These are phyloP conservation scores for Peronospora destructor DNA, from an alignment of 352 stramenopile genomes.

Conservation along the genomic window DNA sequence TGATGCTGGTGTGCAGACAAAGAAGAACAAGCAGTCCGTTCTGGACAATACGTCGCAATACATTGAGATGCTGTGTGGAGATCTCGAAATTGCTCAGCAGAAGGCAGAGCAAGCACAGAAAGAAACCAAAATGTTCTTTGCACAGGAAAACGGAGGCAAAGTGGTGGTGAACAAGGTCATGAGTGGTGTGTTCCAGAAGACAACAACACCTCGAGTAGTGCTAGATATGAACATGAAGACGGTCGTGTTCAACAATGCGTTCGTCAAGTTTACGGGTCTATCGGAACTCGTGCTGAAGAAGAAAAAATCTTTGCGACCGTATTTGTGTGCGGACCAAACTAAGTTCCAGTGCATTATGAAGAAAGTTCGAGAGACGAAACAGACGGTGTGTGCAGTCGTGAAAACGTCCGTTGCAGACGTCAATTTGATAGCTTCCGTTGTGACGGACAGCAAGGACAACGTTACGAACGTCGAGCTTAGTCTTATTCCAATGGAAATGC, in stretches of 20 bases:
- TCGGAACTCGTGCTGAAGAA: conserved; percentile 46
- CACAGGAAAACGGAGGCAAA: conserved; percentile 16
- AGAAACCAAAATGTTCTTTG: conserved; percentile 37
- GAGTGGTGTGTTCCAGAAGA: conserved; percentile 49
- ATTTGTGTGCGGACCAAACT: conserved; percentile 39
- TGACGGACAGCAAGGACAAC: conserved; percentile 48
- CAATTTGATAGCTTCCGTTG: conserved; percentile 43
- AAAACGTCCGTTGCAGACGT: conserved; percentile 21
- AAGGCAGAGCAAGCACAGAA: conserved; percentile 52
- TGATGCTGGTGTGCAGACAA: conserved; percentile 60
- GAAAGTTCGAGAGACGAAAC: conserved; percentile 36
- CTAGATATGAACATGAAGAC: conserved; percentile 53
- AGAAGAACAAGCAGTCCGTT: conserved; percentile 79
- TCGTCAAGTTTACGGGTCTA: conserved; percentile 42
- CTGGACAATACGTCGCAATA: conserved; percentile 66
- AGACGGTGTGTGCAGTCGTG: conserved; percentile 38
- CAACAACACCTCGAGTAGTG: conserved; percentile 49
- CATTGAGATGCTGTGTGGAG: conserved; percentile 58
- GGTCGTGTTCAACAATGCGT: conserved; percentile 55
- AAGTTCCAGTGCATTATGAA: conserved; percentile 44
- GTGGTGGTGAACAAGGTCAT: conserved; percentile 28
- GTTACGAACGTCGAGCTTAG: conserved; percentile 57
- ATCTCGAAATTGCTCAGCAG: conserved; percentile 51
- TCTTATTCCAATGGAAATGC: conserved; percentile 34
- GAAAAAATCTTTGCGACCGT: conserved; percentile 46